These are phyloP conservation scores for Alternaria consortialis DNA, from an alignment of 2,329 filamentous ascomycete species.

Conservation along the genomic window DNA sequence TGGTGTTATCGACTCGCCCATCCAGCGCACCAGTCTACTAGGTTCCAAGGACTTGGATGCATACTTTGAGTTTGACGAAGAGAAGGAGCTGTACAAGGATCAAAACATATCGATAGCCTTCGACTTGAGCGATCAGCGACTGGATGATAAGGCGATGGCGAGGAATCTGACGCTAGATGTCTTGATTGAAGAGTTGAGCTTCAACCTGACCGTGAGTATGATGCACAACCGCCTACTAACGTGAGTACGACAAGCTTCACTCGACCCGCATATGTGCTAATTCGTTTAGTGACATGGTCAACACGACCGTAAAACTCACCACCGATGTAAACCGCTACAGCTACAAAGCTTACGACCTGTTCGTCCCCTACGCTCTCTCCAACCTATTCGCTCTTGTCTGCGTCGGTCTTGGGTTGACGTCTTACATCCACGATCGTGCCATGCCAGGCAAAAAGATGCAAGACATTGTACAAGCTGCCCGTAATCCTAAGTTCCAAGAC, in stretches of 20 bases:
- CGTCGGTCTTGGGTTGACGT: neutral
- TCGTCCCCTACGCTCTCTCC: slow-evolving; percentile 16
- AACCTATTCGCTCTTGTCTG: slow-evolving; percentile 17
- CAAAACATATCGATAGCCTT: neutral
- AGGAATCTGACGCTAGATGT: neutral
- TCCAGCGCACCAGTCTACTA: neutral
- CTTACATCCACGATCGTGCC: slow-evolving; percentile 13
- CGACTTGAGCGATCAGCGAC: neutral
- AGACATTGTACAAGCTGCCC: slow-evolving; percentile 17
- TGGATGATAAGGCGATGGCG: neutral
- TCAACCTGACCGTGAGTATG: neutral
- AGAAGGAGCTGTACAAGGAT: neutral
- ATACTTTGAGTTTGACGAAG: slow-evolving; percentile 1
- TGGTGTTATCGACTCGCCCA: neutral
- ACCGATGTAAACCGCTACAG: neutral
- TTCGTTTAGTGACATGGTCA: neutral
- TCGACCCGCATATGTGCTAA: neutral
- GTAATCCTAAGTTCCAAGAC: neutral
- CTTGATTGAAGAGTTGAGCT: neutral
- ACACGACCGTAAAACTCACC: neutral
- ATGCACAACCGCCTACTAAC: neutral
- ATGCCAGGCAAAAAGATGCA: slow-evolving; percentile 25
- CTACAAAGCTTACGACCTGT: neutral
- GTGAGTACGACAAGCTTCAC: neutral
- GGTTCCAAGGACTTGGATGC: neutral